Evolutionary conservation across 1,284 basidiomycete genomes (phyloP).

Genomic region (Anthracocystis walkeri): DNA sequence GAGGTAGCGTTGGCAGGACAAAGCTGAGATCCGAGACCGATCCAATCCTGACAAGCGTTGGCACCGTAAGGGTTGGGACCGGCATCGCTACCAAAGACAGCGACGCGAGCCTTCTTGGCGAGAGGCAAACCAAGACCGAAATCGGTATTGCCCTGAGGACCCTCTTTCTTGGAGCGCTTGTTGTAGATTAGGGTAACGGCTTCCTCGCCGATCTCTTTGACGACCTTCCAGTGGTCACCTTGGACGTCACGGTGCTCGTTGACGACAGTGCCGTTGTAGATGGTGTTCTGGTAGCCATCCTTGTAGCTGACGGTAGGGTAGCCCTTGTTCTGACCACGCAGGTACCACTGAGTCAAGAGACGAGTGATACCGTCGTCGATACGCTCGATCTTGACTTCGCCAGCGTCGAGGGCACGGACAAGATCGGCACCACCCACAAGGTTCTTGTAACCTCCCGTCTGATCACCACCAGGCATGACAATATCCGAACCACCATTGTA

Average conservation of each 20-base stretch:
- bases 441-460: conserved; percentile 37
- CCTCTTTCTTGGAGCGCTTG: conserved; percentile 44
- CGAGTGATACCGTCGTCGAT: conserved; percentile 43
- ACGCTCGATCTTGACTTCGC: conserved; percentile 43
- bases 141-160: conserved; percentile 25
- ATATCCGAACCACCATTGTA: conserved; percentile 44
- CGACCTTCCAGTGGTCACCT: conserved; percentile 43
- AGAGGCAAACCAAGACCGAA: conserved; percentile 41
- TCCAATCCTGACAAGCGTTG: conserved; percentile 39
- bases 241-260: conserved; percentile 42
- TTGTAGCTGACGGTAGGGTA: conserved; percentile 47
- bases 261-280: conserved; percentile 40
- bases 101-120: conserved; percentile 31
- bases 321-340: conserved; percentile 25
- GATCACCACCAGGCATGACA: conserved; percentile 37
- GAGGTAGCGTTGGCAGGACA: conserved; percentile 40
- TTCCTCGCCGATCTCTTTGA: conserved; percentile 37
- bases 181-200: conserved; percentile 45
- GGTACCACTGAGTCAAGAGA: conserved; percentile 39
- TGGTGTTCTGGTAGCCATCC: conserved; percentile 42
- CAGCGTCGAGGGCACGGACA: conserved; percentile 31
- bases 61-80: conserved; percentile 41
- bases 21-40: conserved; percentile 54
- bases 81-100: conserved; percentile 47
- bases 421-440: conserved; percentile 33